A percentile compares a stretch with the other conserved stretches of the same genome.
phyloP scores from a whole-genome alignment of 192 early-diverging fungal genomes.

The Pilobolus umbonatus region DNA sequence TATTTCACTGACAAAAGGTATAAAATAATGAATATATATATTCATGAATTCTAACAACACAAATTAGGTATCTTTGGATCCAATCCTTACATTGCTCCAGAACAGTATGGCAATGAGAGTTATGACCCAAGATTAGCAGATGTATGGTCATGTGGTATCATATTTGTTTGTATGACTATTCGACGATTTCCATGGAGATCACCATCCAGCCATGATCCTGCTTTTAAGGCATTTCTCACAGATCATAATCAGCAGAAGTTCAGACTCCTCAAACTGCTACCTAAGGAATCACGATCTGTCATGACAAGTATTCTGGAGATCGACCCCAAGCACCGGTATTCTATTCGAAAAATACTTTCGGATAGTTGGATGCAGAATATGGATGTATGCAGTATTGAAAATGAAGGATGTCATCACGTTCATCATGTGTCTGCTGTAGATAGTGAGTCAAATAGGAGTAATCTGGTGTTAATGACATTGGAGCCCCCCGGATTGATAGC shows the following conservation, averaged over 20 bases:
- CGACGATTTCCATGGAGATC: conserved; percentile 69
- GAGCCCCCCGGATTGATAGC: conserved; percentile 32
- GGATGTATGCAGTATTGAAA: conserved; percentile 41
- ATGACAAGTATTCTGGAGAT: conserved; percentile 63
- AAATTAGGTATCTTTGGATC: conserved; percentile 77
- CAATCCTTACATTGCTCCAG: conserved; percentile 96
- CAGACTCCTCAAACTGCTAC: conserved; percentile 54
- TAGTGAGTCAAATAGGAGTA: conserved; percentile 1
- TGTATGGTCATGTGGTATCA: conserved; percentile 89
- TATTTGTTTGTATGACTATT: conserved; percentile 75
- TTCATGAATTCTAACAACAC: background rate
- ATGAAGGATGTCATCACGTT: conserved; percentile 20
- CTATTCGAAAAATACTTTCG: conserved; percentile 61
- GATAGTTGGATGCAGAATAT: conserved; percentile 71
- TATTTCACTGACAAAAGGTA: conserved; percentile 44
- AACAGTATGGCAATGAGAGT: conserved; percentile 59
- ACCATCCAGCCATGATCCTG: conserved; percentile 51
- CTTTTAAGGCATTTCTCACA: conserved; percentile 30
- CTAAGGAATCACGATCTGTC: conserved; percentile 50
- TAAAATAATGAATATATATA: conserved; percentile 16
- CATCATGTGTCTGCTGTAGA: conserved; percentile 15
- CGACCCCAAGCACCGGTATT: conserved; percentile 48
- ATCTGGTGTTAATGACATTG: conserved; percentile 26
- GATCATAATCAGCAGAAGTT: conserved; percentile 18
- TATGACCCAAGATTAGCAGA: conserved; percentile 85